Evolutionary conservation across 1,139 yeast genomes (phyloP), one percentile per base, ranked within the genome.

Genomic region (Pichia cactophila): DNA sequence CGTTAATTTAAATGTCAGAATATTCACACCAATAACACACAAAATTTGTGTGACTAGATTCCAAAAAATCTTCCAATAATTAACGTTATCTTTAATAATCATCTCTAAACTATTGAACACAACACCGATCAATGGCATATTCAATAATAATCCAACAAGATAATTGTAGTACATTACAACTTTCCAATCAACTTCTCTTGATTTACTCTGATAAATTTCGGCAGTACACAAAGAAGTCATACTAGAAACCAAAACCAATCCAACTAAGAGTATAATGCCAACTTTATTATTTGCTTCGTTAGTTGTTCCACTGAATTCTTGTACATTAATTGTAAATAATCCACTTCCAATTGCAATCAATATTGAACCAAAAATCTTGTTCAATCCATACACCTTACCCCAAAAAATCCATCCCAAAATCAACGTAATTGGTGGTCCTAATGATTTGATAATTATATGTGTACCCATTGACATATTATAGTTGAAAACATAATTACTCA

Each of bases 21-120:
- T 71, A 59, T 81, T 82, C 23, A 83, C 90, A 4, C 90, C 89
- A 16, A 78, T 67, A 2, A 82, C 78, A 60, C 94, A 85, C 5
- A 79, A 49, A 56, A 76, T 75, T 62, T 85, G 94, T 0, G 89
- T 77, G 0, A 71, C 43, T n/a, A 77, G 75, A 60, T 83, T 84
- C 20, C 71, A 42, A 71, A 62, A 48, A 62, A 69, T 23, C 64
- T 52, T 7, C 14, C n/a, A 38, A 3, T 45, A 12, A 70, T 50
- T 54, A 56, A 65, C 50, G 45, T 54, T 11, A 59, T 59, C 3
- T 51, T 36, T 8, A 26, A 42, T 28, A 44, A 57, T 56, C 11
- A 33, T 29, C 7, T 54, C 54, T n/a, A 53, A 48, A 37, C 52
- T 59, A 2, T 36, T 26, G 12, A 31, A 33, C 26, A 56, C 41